Base-by-base conservation (phyloP, 2,329 filamentous ascomycete species). In the Fusarium humuli region DNA sequence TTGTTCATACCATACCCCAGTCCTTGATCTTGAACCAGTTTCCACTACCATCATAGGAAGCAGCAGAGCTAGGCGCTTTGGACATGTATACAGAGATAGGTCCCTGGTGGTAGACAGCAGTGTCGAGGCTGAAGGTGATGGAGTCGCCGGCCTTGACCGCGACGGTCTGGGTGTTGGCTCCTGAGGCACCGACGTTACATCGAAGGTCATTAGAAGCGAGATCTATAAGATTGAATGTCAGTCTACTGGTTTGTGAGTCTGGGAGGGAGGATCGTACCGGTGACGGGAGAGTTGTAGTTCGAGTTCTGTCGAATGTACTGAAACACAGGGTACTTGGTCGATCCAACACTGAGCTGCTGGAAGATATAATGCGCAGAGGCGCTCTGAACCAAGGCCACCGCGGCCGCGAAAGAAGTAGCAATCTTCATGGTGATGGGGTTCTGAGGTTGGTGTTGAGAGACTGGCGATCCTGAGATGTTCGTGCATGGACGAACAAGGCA, bases 21-120 rank as follows among this genome's bases (percentile, higher is more conserved):
- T 63, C 60, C 22, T 63, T 63, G 8, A 63, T 63, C 23, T 63
- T 63, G 5, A 63, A 63, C 60, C 60, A 63, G 1, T n/a, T 30
- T 1, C 60, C 60, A 0, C 60, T 63, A 1, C 60, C 60, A 25
- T 63, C 60, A 1, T 63, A 63, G 0, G 60, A 42, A 0, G 60
- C 29, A 5, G 27, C 58, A 22, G 60, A n/a, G 7, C 58, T 23
- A 4, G 60, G 58, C 0, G 60, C 60, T 4, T 63, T 63, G 1
- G 60, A 63, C 60, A 63, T 63, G 16, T 63, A 63, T 0, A 63
- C 60, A 0, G 60, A 63, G 2, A 63, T 63, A 0, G 60, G 60
- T 22, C 60, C 60, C 14, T 63, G 60, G 7, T 63, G 60, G 16
- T 63, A 63, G 8, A 63, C 60, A 4, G 58, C 60, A 0, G 58